These are phyloP conservation scores for Zangia roseola DNA, from an alignment of 768 basidiomycete species.

Conservation along the genomic window DNA sequence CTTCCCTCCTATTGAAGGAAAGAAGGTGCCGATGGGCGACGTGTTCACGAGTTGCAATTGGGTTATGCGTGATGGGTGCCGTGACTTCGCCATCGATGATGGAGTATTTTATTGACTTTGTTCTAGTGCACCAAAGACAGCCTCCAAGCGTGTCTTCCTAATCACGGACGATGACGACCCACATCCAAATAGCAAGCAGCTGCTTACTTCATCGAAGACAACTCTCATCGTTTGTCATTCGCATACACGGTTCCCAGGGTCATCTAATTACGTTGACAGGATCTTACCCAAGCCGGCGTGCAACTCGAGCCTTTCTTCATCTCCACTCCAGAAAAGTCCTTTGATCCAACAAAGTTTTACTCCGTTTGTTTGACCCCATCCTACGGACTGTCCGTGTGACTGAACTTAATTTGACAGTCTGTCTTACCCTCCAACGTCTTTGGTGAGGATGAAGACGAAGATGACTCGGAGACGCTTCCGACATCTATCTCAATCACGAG, in stretches of 20 bases:
- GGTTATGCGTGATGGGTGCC: slow-evolving; percentile 83
- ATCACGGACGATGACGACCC: slow-evolving; percentile 73
- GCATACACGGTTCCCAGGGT: not conserved
- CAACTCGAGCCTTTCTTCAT: slow-evolving; percentile 90
- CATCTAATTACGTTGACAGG: slow-evolving; percentile 43
- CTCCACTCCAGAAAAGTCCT: slow-evolving; percentile 59
- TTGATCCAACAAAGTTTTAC: slow-evolving; percentile 76
- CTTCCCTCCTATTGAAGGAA: slow-evolving; percentile 64
- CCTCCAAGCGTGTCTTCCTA: slow-evolving; percentile 89
- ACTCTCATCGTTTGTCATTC: slow-evolving; percentile 56
- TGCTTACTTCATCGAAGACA: slow-evolving; percentile 68
- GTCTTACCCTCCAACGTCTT: slow-evolving; percentile 55
- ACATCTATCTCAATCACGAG: slow-evolving; percentile 74
- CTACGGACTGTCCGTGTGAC: not conserved
- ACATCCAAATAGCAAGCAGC: slow-evolving; percentile 52
- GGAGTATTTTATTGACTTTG: not conserved
- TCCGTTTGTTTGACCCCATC: slow-evolving; percentile 46
- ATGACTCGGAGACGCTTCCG: slow-evolving; percentile 56
- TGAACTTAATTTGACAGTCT: slow-evolving; percentile 40
- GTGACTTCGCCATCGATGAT: slow-evolving; percentile 14
- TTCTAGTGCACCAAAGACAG: slow-evolving; percentile 76
- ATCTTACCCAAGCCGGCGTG: slow-evolving; percentile 76
- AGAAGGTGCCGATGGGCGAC: slow-evolving; percentile 76
- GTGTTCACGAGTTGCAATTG: slow-evolving; percentile 90
- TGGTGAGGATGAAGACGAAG: slow-evolving; percentile 41